Evolutionary conservation across 768 basidiomycete genomes (phyloP), one percentile per base, ranked within the genome.

Genomic region (Macrolepiota dolichaula): DNA sequence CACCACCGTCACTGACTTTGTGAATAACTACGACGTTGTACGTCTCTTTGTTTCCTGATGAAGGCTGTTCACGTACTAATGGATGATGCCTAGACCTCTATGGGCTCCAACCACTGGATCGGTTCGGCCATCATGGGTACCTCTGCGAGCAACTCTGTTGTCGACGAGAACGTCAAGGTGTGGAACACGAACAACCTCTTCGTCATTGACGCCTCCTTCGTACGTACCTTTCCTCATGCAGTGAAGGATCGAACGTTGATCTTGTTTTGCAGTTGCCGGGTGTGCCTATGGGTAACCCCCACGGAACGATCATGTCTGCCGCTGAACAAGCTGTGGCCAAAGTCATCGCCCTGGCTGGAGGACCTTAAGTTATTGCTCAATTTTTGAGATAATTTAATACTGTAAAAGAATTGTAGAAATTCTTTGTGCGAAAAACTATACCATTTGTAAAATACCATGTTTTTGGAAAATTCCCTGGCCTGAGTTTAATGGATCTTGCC

Each of bases 51-150:
- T 32, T 32, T 32, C 7, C 29, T 3, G 29, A 7, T 32, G 29
- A 32, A 32, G 29, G 29, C 29, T 32, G 29, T 32, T n/a, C 29
- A 7, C 3, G 29, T 27, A 17, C 29, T 57, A 12, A 17, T 32
- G 9, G 19, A 7, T 19, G 19, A 7, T 10, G n/a, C 2, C 4
- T 17, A 77, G 75, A 67, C 63, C 17, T 74, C 74, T 24, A 72
- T 86, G 72, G 76, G 82, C 71, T 85, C 84, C 5, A 88, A 88
- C 66, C 86, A 88, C 69, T 87, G 85, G 85, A 81, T 85, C 17
- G 85, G 84, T 19, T 77, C 84, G 4, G 78, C 78, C 66, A 74
- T 68, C 37, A 82, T 87, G 46, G 81, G 81, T 15, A 62, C 51
- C 35, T 46, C 52, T 7, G 37, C 59, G 15, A 13, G 42, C 11